Conservation (phyloP, 1,284 basidiomycete species). For the Schizophyllum commune region DNA sequence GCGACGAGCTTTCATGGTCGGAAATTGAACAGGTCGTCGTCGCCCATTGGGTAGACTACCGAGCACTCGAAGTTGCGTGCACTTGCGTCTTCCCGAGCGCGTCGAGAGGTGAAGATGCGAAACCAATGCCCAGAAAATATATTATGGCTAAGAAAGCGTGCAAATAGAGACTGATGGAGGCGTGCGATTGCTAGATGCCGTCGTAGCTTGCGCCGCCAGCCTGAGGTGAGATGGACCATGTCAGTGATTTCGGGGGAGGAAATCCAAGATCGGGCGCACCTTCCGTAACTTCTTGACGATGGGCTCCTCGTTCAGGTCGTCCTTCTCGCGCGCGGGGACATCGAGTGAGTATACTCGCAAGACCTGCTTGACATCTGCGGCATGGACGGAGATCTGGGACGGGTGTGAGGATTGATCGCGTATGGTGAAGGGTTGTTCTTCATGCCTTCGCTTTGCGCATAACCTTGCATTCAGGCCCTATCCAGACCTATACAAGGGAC, state of each 20-base stretch:
- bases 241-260: conserved; percentile 6
- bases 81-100: too few species aligned
- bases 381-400: conserved; percentile 77
- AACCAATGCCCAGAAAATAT: background rate
- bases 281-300: conserved; percentile 68
- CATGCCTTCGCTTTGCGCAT: conserved; percentile 87
- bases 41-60: too few species aligned
- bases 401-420: background rate
- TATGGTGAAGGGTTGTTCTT: conserved; percentile 4
- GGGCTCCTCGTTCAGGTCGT: conserved; percentile 77
- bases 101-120: background rate
- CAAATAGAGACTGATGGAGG: background rate
- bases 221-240: conserved; percentile 25
- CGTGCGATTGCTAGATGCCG: conserved; percentile 41
- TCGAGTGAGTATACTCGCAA: conserved; percentile 80
- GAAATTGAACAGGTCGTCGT: too few species aligned
- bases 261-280: conserved; percentile 33
- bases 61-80: too few species aligned
- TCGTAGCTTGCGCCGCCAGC: conserved; percentile 80
- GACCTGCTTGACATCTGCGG: conserved; percentile 77
- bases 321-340: conserved; percentile 71
- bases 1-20: too few species aligned
- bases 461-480: conserved; percentile 77
- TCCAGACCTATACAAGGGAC: conserved; percentile 52
- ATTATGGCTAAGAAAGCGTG: background rate